Base-by-base conservation (phyloP, 805 yeast species). In the Cyberlindnera suaveolens region DNA sequence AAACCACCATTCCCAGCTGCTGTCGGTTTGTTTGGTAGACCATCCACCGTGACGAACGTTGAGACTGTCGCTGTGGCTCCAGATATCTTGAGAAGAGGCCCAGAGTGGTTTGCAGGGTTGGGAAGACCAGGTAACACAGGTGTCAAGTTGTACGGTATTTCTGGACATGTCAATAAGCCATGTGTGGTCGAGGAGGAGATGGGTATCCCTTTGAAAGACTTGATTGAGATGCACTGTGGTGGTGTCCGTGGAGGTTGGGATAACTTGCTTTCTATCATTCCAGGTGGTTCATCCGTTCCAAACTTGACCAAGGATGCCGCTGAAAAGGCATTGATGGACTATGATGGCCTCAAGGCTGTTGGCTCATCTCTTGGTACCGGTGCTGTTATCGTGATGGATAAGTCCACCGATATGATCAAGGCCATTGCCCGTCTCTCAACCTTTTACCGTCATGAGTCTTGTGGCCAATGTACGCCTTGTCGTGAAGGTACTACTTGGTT, bases 1-100 rank as follows among this genome's bases (percentile, higher is more conserved):
- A 87, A 87, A 78, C 96, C 96, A 31, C 96, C 96, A 51, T 87
- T 87, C 77, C 96, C 96, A 31, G 96, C 95, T 31, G 96, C 95
- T 58, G 91, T 86, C 46, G 96, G 96, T 57, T 71, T 87, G 43
- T 87, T 84, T 54, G 96, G 96, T 58, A 78, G 96, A 65, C 96
- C 96, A 52, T 78, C 90, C 29, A 87, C 96, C 36, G 96, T 87
- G 46, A 83, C 95, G 49, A 87, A 87, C 61, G 96, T 87, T 47
- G 96, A 87, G 69, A 86, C 95, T 15, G 93, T 87, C 44, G 80
- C 95, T 7, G 96, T 87, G 39, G 85, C 95, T 10, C 95, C 96
- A 49, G 85, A 95, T 29, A 87, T 87, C 60, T 74, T 85, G 66
- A 80, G 96, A 67, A 77, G 95, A 65, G 95, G 96, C 48, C 88